Percentiles rank a stretch among this genome's conserved stretches.
Evolutionary conservation across 179 eudicot genomes (phyloP).

Genomic region (Nepenthes alata): DNA sequence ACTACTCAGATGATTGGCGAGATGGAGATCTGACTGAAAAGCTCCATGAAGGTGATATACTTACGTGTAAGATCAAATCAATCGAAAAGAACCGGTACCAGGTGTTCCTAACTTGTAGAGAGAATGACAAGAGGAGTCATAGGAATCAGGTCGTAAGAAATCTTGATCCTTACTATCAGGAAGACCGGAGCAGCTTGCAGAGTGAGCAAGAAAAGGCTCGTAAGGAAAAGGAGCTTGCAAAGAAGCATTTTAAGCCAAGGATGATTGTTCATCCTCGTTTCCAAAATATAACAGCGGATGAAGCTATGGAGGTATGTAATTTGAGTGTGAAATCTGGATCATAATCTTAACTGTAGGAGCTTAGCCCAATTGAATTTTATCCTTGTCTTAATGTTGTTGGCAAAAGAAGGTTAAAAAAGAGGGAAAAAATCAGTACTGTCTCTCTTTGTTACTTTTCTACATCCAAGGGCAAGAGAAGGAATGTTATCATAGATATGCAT

Average conservation of each 20-base stretch:
- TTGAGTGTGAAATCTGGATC: background rate
- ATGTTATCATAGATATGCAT: no score
- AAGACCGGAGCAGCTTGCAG: constrained; percentile 50
- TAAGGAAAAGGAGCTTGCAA: constrained; percentile 72
- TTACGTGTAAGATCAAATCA: constrained; percentile 69
- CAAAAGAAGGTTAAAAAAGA: no score
- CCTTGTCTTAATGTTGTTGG: no score
- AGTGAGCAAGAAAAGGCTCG: constrained; percentile 62
- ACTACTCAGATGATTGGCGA: constrained; percentile 71
- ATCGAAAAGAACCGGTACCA: constrained; percentile 56
- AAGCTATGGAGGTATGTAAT: constrained; percentile 74
- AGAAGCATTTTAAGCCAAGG: constrained; percentile 80
- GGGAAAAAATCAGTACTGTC: no score
- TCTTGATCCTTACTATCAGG: constrained; percentile 71
- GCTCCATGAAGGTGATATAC: constrained; percentile 73
- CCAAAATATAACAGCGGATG: constrained; percentile 83
- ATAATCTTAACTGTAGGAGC: no score
- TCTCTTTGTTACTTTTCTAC: no score
- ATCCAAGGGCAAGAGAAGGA: no score
- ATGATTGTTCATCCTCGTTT: constrained; percentile 96
- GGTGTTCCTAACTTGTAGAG: constrained; percentile 67
- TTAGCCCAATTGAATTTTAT: no score
- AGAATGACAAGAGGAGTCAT: constrained; percentile 57
- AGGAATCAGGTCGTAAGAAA: constrained; percentile 30
- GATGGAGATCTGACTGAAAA: constrained; percentile 79